Base-by-base conservation (phyloP, 2,329 filamentous ascomycete species). In the Ophiognomonia clavigignenti-juglandacearum region DNA sequence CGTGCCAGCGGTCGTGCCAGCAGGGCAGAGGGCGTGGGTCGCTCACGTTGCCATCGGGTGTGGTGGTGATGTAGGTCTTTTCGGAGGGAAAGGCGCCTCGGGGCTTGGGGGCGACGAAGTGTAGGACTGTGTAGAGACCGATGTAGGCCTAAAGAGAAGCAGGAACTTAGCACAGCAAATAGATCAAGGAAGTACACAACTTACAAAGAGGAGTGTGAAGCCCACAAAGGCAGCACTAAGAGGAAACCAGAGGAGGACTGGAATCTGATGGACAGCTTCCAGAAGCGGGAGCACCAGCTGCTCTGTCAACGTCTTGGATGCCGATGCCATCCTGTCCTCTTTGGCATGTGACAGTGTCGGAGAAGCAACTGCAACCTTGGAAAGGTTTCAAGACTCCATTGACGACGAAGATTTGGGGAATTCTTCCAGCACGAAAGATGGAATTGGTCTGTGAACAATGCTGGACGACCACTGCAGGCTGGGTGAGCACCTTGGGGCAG, bases 1-100 rank as follows among this genome's bases (percentile, higher is more conserved):
- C 75, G 26, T 83, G 76, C 78, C 83, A 85, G 62, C 76, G 74
- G 64, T 96, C 89, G 62, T 88, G 82, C 92, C 92, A 97, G 71
- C 88, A 96, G 10, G 91, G 86, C 23, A 96, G 73, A 55, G 80
- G 75, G 6, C 70, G 67, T 19, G 65, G 54, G n/a, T 49, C 48
- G 47, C 51, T 58, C 61, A 67, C 36, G 11, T 72, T 71, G 42
- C 85, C 85, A 56, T 84, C 74, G 34, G 83, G 75, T 31, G 81
- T 72, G 34, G 89, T 84, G 4, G 88, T 95, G 40, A 82, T 77
- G 72, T 92, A 98, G 31, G 77, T 82, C 71, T 93, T 96, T 65
- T 98, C 93, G 26, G 88, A 88, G 4, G 79, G 74, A 27, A 83
- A 73, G 2, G 88, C 78, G 20, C 75, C 70, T 47, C 93, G 86